Conservation (phyloP, 2,329 filamentous ascomycete species). For the Pseudogymnoascus sp. region DNA sequence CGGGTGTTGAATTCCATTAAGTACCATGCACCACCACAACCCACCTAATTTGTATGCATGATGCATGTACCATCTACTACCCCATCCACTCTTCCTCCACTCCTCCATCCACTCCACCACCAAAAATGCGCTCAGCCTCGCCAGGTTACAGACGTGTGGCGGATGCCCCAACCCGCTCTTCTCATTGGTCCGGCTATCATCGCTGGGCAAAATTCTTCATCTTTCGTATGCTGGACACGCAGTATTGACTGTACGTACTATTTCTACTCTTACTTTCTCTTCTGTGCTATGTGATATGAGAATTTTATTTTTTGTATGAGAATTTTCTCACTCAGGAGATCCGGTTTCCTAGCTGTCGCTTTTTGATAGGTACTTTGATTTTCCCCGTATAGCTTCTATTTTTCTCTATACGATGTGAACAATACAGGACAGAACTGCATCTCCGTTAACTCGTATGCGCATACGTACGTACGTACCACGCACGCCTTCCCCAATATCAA, state of each 20-base stretch:
- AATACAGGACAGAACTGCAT: background rate
- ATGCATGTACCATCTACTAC: background rate
- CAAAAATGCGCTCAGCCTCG: background rate
- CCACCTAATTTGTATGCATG: background rate
- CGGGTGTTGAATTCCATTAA: background rate
- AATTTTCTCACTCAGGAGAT: background rate
- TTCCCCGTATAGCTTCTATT: background rate
- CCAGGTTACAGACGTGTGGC: background rate
- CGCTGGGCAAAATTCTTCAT: background rate
- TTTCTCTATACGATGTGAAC: background rate
- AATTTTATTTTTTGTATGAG: background rate
- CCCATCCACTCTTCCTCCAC: background rate
- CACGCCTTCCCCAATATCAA: background rate
- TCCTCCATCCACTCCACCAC: background rate
- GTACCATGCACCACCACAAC: background rate
- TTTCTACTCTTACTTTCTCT: background rate
- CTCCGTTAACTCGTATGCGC: background rate
- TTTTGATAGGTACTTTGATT: background rate
- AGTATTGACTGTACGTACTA: background rate
- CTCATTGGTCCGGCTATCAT: conserved; percentile 3
- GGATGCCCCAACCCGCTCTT: background rate
- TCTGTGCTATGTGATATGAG: background rate
- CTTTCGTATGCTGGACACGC: background rate
- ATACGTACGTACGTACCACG: background rate
- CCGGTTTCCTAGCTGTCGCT: background rate